Conservation (phyloP, 345 rosid genomes). For the Alliaria petiolata region DNA sequence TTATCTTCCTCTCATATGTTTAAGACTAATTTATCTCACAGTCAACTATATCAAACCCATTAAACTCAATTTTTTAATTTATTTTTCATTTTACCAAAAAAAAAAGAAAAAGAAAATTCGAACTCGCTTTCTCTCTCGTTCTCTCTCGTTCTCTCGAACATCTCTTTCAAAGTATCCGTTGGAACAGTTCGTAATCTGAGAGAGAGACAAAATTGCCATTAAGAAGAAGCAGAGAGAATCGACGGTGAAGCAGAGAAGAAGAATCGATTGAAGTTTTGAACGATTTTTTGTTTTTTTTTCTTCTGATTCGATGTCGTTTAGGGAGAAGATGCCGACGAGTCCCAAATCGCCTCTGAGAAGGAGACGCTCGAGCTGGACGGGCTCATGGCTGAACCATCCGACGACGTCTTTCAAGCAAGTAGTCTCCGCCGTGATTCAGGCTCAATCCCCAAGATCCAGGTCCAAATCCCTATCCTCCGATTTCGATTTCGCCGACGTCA, state of each 20-base stretch:
- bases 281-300: neutral
- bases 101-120: neutral
- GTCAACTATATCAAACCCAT: no score
- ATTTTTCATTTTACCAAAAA: neutral
- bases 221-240: neutral
- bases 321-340: constrained; percentile 40
- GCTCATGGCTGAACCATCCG: constrained; percentile 50
- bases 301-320: constrained; percentile 42
- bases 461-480: constrained; percentile 38
- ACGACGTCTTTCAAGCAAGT: constrained; percentile 54
- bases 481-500: constrained; percentile 29
- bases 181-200: constrained; percentile 20
- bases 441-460: constrained; percentile 39
- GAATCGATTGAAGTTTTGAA: neutral
- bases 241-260: neutral
- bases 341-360: constrained; percentile 46
- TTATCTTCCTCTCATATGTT: no score
- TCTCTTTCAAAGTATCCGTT: constrained; percentile 38
- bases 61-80: no score
- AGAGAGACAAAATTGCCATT: neutral
- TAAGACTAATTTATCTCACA: no score
- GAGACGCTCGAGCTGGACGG: constrained; percentile 50
- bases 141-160: neutral
- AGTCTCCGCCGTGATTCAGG: constrained; percentile 47
- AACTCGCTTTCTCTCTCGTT: neutral